These are phyloP conservation scores for Rhynchosporium agropyri DNA, from an alignment of 2,329 filamentous ascomycete species.

Conservation along the genomic window DNA sequence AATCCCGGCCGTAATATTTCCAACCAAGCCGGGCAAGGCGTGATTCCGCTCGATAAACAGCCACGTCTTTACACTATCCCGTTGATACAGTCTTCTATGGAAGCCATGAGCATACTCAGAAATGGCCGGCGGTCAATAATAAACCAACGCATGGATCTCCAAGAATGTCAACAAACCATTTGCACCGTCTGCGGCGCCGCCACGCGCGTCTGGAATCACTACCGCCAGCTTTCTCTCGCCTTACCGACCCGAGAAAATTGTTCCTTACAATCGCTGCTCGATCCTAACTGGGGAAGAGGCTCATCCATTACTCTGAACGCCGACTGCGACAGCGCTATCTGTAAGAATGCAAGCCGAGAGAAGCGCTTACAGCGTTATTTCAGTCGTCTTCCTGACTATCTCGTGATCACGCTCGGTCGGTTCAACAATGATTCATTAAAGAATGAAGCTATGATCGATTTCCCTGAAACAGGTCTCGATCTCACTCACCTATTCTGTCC, in stretches of 20 bases:
- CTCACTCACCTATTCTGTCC: slow-evolving; percentile 50
- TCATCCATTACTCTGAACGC: not conserved
- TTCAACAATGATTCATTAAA: slow-evolving; percentile 4
- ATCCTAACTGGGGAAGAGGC: not conserved
- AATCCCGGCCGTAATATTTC: slow-evolving; percentile 66
- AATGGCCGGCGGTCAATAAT: not conserved
- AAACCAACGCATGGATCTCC: slow-evolving; percentile 8
- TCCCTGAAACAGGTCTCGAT: slow-evolving; percentile 25
- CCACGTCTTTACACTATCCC: not conserved
- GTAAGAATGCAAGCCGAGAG: slow-evolving; percentile 8
- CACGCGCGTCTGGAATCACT: slow-evolving; percentile 1
- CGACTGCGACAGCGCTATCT: slow-evolving; percentile 15
- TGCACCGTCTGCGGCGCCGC: slow-evolving; percentile 4
- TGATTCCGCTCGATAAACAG: slow-evolving; percentile 46
- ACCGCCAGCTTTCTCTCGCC: not conserved
- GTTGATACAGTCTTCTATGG: slow-evolving; percentile 1
- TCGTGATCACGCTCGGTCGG: slow-evolving; percentile 24
- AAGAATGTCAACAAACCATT: slow-evolving; percentile 6
- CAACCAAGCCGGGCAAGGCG: slow-evolving; percentile 13
- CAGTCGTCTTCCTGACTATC: slow-evolving; percentile 21
- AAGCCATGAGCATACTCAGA: not conserved
- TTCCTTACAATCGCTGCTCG: not conserved
- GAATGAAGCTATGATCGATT: slow-evolving; percentile 12
- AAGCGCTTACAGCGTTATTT: slow-evolving; percentile 17
- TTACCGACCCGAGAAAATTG: not conserved